Conservation (phyloP, 2,329 filamentous ascomycete species). For the Pseudogymnoascus sp. region DNA sequence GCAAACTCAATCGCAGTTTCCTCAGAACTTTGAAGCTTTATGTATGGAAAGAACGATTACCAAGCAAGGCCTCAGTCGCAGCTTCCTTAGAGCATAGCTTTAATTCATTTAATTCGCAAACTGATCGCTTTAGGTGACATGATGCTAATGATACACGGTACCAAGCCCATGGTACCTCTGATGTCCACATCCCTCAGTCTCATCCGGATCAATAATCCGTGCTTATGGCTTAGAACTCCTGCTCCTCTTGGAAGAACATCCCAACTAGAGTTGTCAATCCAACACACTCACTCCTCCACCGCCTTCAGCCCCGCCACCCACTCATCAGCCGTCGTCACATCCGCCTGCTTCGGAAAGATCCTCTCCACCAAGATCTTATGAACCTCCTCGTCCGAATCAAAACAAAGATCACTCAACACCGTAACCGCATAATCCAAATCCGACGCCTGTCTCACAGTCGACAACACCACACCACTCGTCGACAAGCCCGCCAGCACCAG, state of each 20-base stretch:
- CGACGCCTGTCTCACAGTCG: conserved; percentile 30
- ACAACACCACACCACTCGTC: conserved; percentile 32
- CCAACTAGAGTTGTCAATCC: conserved; percentile 35
- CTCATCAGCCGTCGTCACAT: conserved; percentile 23
- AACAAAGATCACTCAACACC: conserved; percentile 31
- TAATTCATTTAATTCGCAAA: background rate
- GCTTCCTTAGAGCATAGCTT: background rate
- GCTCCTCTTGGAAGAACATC: conserved; percentile 97
- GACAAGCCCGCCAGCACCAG: conserved; percentile 31
- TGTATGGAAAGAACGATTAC: background rate
- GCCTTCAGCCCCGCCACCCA: conserved; percentile 22
- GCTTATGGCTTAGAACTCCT: conserved; percentile 66
- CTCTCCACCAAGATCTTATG: conserved; percentile 30
- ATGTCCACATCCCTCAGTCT: background rate
- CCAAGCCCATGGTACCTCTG: background rate
- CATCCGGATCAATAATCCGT: background rate
- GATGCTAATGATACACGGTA: conserved; percentile 6
- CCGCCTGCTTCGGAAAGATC: conserved; percentile 27
- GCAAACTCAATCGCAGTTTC: background rate
- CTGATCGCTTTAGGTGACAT: background rate
- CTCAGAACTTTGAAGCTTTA: background rate
- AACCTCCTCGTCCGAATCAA: conserved; percentile 29
- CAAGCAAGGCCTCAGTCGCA: background rate
- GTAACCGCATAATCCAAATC: conserved; percentile 32
- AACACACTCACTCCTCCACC: background rate